Evolutionary conservation across 2,329 filamentous ascomycete species (phyloP).

Genomic region (Trichoderma pleuroti): DNA sequence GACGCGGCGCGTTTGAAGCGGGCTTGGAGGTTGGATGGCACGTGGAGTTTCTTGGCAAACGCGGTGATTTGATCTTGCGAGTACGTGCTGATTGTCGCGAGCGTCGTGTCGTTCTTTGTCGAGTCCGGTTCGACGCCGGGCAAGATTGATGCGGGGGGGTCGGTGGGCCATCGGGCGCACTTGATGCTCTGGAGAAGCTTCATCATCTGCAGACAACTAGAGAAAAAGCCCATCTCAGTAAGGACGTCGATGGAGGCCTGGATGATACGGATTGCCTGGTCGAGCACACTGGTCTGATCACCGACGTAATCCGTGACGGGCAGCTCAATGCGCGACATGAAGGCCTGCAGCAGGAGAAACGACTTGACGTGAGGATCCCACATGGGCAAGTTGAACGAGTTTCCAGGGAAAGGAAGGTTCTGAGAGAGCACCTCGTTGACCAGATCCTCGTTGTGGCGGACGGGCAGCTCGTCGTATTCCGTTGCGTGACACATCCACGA

Average conservation of each 20-base stretch:
- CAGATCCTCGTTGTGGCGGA: slow-evolving; percentile 96
- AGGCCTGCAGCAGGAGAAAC: slow-evolving; percentile 88
- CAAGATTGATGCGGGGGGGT: slow-evolving; percentile 74
- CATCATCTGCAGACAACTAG: slow-evolving; percentile 78
- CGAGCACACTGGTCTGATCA: slow-evolving; percentile 83
- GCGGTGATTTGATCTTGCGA: slow-evolving; percentile 36
- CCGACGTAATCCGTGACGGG: slow-evolving; percentile 97
- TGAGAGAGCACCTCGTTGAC: slow-evolving; percentile 88
- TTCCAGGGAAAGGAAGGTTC: slow-evolving; percentile 65
- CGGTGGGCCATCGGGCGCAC: slow-evolving; percentile 83
- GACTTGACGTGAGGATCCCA: slow-evolving; percentile 99
- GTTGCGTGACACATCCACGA: slow-evolving; percentile 91
- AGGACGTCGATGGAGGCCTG: slow-evolving; percentile 93
- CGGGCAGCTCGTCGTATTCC: slow-evolving; percentile 96
- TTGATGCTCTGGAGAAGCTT: slow-evolving; percentile 88
- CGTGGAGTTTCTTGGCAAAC: slow-evolving; percentile 49
- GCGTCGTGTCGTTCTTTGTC: slow-evolving; percentile 40
- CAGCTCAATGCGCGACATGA: slow-evolving; percentile 88
- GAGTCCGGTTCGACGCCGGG: slow-evolving; percentile 60
- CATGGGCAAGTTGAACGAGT: slow-evolving; percentile 72
- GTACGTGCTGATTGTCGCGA: slow-evolving; percentile 42
- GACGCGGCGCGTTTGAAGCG: slow-evolving; percentile 58
- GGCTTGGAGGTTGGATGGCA: slow-evolving; percentile 43
- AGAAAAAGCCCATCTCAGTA: slow-evolving; percentile 79
- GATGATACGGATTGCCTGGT: slow-evolving; percentile 94